Base-by-base conservation (phyloP, 1,284 basidiomycete species). In the Caloboletus firmus region DNA sequence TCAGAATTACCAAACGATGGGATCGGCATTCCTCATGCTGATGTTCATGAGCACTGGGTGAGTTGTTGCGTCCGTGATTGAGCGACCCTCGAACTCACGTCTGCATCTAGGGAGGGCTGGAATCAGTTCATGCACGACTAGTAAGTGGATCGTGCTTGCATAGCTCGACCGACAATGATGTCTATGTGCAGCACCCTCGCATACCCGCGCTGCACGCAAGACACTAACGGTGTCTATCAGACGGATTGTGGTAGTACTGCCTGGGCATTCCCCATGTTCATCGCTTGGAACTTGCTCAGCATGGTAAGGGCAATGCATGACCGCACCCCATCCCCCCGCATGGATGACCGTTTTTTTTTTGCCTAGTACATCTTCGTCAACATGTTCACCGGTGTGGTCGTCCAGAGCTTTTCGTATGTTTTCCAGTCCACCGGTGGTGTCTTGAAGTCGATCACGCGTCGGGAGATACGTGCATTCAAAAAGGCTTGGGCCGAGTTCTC, bases 401-500 rank as follows among this genome's bases (percentile, higher is more conserved):
- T 98, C 63, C 91, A 98, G 71, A 97, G 91, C 67, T 98, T 99
- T 71, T 92, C 93, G 20, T 98, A 96, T 71, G 93, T 98, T 10
- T 96, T 95, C 73, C 94, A 97, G 71, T 80, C 83, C 49, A 83
- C 91, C 50, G 89, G 91, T 20, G 88, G 89, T n/a, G 83, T 87
- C 28, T 24, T 65, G 44, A 89, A 87, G 52, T 86, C 89, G 0
- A 86, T 98, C 42, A 91, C 88, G 22, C 82, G 96, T 45, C 89
- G 93, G 62, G 89, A 96, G 66, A 94, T 96, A 83, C 85, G 94
- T 44, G 76, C 85, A 1, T 98, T 95, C 82, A 99, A 99, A 77
- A 91, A 93, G 66, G 81, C 91, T 2, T 99, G 96, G 96, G 87
- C 90, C 0, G 82, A 88, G 61, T 91, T 88, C 64, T 90, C 95